Percentiles rank a stretch among this genome's conserved stretches.
Evolutionary conservation across 2,329 filamentous ascomycete genomes (phyloP).

Genomic region (Calonectria fujianensis): DNA sequence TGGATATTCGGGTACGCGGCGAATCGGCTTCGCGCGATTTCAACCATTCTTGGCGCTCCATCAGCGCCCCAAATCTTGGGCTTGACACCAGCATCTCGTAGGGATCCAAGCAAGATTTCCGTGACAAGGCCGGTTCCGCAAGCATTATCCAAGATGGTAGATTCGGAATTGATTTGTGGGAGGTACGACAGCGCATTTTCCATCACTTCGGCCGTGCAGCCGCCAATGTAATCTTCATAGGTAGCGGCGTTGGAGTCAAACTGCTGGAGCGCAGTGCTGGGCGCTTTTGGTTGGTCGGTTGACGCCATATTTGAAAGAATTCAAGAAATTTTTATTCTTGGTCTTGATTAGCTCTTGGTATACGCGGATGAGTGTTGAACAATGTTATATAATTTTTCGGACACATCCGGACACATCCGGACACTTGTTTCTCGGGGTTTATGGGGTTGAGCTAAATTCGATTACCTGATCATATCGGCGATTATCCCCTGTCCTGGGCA

Average conservation of each 20-base stretch:
- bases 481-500: background rate
- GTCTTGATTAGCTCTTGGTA: background rate
- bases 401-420: slow-evolving; percentile 27
- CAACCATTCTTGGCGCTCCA: slow-evolving; percentile 22
- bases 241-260: slow-evolving; percentile 12
- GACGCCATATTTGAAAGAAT: slow-evolving; percentile 2
- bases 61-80: slow-evolving; percentile 14
- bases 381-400: slow-evolving; percentile 18
- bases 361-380: background rate
- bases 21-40: slow-evolving; percentile 17
- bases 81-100: background rate
- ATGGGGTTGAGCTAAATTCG: background rate
- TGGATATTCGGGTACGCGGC: background rate
- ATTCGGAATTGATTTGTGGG: slow-evolving; percentile 12
- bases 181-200: background rate
- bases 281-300: background rate
- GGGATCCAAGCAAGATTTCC: slow-evolving; percentile 12
- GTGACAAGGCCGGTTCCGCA: slow-evolving; percentile 19
- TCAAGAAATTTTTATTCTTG: background rate
- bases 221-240: slow-evolving; percentile 23
- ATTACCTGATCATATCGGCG: background rate
- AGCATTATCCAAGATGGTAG: slow-evolving; percentile 25
- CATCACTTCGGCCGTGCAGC: background rate
- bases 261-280: slow-evolving; percentile 8
- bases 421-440: slow-evolving; percentile 22